A percentile compares a stretch with the other conserved stretches of the same genome.
phyloP scores from a whole-genome alignment of 2,329 filamentous ascomycete species.

The Pseudocercospora cruenta region DNA sequence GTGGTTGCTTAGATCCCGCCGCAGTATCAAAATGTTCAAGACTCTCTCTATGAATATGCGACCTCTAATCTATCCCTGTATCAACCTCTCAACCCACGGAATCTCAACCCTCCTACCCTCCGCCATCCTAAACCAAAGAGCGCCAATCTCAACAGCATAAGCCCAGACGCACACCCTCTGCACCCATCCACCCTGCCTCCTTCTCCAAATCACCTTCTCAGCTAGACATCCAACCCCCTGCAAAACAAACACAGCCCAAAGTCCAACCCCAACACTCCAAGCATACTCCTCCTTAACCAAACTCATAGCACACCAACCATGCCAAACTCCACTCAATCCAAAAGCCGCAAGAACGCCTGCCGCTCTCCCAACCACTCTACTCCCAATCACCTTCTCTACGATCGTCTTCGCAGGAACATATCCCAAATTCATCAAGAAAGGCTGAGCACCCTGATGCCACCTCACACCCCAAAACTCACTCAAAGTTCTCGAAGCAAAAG shows the following conservation, averaged over 20 bases:
- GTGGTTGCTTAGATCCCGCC: too few relatives aligned
- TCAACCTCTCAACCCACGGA: background rate
- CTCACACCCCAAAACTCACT: constrained; percentile 15
- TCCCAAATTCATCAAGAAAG: constrained; percentile 9
- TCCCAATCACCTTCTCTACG: background rate
- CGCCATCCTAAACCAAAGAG: constrained; percentile 4
- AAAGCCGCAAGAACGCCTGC: constrained; percentile 13
- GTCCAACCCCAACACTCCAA: constrained; percentile 1
- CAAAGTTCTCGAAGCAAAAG: constrained; percentile 12
- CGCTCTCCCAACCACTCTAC: background rate
- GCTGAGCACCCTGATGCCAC: constrained; percentile 19
- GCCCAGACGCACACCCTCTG: constrained; percentile 11
- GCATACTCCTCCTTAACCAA: background rate
- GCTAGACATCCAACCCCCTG: constrained; percentile 18
- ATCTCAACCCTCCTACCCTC: background rate
- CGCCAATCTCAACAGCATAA: constrained; percentile 13
- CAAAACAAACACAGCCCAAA: constrained; percentile 13
- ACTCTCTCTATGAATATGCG: too few relatives aligned
- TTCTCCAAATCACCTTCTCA: constrained; percentile 11
- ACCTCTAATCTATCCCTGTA: background rate
- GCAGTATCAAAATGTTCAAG: too few relatives aligned
- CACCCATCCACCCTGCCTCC: background rate
- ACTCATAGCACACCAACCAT: constrained; percentile 14
- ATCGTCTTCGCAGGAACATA: constrained; percentile 5
- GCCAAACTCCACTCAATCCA: constrained; percentile 17